phyloP scores from a whole-genome alignment of 495 filamentous ascomycete species.

The Podospora bellae-mahoneyi region DNA sequence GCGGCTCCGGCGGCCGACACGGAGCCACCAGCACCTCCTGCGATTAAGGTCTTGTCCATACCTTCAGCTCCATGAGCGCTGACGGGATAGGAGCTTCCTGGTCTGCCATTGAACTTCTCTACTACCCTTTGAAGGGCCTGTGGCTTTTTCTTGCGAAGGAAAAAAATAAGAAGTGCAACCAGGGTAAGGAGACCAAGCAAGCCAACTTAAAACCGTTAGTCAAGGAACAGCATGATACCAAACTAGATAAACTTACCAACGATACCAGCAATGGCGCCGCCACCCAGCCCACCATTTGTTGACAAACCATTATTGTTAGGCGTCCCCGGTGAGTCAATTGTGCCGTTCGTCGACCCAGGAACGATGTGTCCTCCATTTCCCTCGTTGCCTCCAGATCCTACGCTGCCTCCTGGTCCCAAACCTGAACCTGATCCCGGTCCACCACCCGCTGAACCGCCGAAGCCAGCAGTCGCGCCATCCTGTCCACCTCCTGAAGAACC shows the following conservation, averaged over 20 bases:
- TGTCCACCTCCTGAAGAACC: neutral
- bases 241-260: constrained; percentile 11
- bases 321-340: neutral
- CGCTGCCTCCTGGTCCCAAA: neutral
- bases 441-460: neutral
- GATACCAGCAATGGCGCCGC: constrained; percentile 18
- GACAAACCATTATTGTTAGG: neutral
- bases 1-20: neutral
- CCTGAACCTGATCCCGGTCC: neutral
- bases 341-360: neutral
- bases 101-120: neutral
- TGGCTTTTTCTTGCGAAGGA: constrained; percentile 11
- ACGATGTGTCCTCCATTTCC: neutral
- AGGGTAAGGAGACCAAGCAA: constrained; percentile 15
- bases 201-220: constrained; percentile 13
- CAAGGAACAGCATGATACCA: neutral
- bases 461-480: neutral
- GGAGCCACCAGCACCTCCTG: constrained; percentile 1
- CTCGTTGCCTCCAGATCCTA: neutral
- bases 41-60: constrained; percentile 15
- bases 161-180: constrained; percentile 16
- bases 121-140: constrained; percentile 13
- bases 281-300: neutral
- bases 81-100: neutral
- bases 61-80: constrained; percentile 6